Evolutionary conservation across 208 protist genomes (phyloP).

Genomic region (Naegleria fowleri): DNA sequence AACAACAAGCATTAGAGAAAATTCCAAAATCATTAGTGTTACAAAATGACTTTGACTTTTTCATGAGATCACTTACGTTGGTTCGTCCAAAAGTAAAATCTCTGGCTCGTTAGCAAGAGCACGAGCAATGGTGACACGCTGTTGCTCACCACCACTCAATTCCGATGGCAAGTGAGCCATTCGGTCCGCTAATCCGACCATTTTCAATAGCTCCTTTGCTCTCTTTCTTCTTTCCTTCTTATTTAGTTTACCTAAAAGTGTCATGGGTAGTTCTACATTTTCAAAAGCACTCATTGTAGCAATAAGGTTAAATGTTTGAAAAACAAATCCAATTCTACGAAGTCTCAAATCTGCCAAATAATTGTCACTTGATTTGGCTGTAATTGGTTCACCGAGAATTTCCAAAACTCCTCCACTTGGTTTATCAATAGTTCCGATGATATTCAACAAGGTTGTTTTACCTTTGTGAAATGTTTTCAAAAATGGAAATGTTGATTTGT

Average conservation of each 20-base stretch:
- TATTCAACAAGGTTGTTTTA: slow-evolving; percentile 55
- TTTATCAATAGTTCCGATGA: slow-evolving; percentile 55
- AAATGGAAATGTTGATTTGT: too few species aligned
- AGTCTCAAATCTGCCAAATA: slow-evolving; percentile 80
- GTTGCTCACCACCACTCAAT: slow-evolving; percentile 93
- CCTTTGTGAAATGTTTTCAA: background rate
- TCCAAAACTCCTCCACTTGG: slow-evolving; percentile 51
- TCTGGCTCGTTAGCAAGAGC: slow-evolving; percentile 31
- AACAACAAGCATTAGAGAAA: background rate
- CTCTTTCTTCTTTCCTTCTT: slow-evolving; percentile 66
- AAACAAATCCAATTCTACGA: slow-evolving; percentile 86
- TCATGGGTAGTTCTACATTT: slow-evolving; percentile 95
- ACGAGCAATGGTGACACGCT: slow-evolving; percentile 77
- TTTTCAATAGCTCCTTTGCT: slow-evolving; percentile 68
- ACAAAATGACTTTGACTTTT: background rate
- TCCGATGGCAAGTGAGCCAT: slow-evolving; percentile 87
- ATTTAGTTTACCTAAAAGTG: slow-evolving; percentile 72
- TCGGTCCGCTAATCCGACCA: slow-evolving; percentile 90
- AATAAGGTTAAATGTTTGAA: slow-evolving; percentile 95
- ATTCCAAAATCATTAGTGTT: background rate
- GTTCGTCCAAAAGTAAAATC: slow-evolving; percentile 91
- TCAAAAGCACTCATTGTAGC: slow-evolving; percentile 91
- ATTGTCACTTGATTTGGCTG: slow-evolving; percentile 58
- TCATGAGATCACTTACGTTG: slow-evolving; percentile 59
- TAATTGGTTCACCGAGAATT: slow-evolving; percentile 67